Base-by-base conservation (phyloP, 2,329 filamentous ascomycete species). In the Claviceps sp. region DNA sequence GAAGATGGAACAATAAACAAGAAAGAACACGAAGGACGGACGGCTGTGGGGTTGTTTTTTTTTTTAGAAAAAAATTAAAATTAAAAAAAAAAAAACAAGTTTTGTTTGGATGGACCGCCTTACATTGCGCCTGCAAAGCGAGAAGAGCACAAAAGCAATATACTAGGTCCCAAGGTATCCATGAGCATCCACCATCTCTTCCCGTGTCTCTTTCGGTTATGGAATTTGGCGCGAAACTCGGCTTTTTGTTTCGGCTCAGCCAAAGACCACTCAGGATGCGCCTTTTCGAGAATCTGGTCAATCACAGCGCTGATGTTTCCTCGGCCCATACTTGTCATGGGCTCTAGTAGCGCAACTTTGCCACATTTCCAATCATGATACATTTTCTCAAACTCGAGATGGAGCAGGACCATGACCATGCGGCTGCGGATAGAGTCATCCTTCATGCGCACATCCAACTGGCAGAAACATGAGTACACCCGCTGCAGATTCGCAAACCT, bases 331-430 rank as follows among this genome's bases (percentile, higher is more conserved):
- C 45, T 47, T 17, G 45, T 47, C n/a, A 38, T 13, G 14, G 34
- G 45, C 45, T 16, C 45, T 2, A 22, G 20, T 14, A 38, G 29
- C 34, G 39, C n/a, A 23, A 47, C 34, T 2, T 14, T 23, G 45
- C 45, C 45, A 20, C 34, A 23, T 38, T 26, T 47, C 45, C 45
- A 47, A 23, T 47, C 45, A 9, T 38, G 29, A 23, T 47, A 38
- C 26, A 47, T 47, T 3, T 23, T 47, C 36, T 47, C 45, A 8
- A 47, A 47, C 36, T 47, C 45, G 17, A 47, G 29, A 39, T 47
- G 45, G 13, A 47, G 45, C 17, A 47, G 45, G 45, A 39, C 45
- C 45, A 47, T 47, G 16, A 47, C 20, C 45, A 47, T 47, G 7
- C 45, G 45, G 14, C 45, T 23, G 3, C 45, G n/a, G 11, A 47